Evolutionary conservation across 2,329 filamentous ascomycete genomes (phyloP).

Genomic region (Ustulina deusta): DNA sequence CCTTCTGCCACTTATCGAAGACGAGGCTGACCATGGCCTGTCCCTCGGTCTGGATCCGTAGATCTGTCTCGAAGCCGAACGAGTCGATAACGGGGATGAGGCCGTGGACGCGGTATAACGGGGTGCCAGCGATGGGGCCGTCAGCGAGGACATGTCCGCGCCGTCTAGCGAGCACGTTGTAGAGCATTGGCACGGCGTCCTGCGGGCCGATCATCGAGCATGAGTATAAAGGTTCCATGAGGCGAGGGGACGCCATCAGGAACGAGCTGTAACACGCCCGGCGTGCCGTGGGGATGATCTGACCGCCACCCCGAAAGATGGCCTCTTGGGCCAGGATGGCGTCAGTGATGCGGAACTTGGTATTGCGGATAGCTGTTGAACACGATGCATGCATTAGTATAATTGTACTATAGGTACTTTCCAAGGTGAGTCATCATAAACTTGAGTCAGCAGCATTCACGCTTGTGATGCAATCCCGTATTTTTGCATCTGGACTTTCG

Average conservation of each 20-base stretch:
- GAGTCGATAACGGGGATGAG: constrained; percentile 96
- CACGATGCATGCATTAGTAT: constrained; percentile 37
- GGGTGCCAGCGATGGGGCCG: constrained; percentile 92
- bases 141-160: constrained; percentile 95
- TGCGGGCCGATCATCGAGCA: constrained; percentile 94
- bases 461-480: constrained; percentile 14
- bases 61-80: constrained; percentile 97
- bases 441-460: constrained; percentile 28
- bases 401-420: constrained; percentile 25
- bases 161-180: constrained; percentile 89
- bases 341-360: constrained; percentile 96
- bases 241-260: constrained; percentile 92
- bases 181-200: constrained; percentile 87
- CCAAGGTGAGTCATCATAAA: constrained; percentile 23
- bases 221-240: constrained; percentile 97
- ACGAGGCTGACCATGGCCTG: constrained; percentile 90
- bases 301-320: constrained; percentile 94
- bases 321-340: constrained; percentile 87
- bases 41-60: constrained; percentile 95
- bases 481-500: constrained; percentile 19
- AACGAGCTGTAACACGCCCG: constrained; percentile 96
- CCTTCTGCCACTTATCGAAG: constrained; percentile 96
- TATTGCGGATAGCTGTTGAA: constrained; percentile 86
- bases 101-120: constrained; percentile 90
- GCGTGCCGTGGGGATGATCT: constrained; percentile 95